Conservation (phyloP, 257 asterid genomes). For the Nicotiana noctiflora region DNA sequence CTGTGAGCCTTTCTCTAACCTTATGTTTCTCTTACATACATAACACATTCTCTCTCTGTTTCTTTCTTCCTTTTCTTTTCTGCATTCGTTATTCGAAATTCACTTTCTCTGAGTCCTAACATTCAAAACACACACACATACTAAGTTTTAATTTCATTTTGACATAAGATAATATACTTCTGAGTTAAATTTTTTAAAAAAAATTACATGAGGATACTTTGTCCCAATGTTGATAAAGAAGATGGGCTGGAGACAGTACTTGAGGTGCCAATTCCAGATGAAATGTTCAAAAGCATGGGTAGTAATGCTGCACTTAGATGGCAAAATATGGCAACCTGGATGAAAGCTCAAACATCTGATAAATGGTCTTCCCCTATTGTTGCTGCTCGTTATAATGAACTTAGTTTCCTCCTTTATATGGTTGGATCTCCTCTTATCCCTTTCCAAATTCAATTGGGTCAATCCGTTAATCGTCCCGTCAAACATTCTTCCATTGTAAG, state of each 20-base stretch:
- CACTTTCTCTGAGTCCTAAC: not conserved
- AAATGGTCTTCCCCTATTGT: slow-evolving; percentile 81
- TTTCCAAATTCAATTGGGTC: slow-evolving; percentile 56
- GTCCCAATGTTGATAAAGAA: slow-evolving; percentile 80
- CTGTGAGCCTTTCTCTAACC: slow-evolving; percentile 6
- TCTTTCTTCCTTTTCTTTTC: not conserved
- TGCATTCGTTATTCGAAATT: not conserved
- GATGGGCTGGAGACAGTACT: slow-evolving; percentile 77
- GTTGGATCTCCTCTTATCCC: slow-evolving; percentile 79
- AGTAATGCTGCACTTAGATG: slow-evolving; percentile 63
- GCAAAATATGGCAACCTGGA: slow-evolving; percentile 94
- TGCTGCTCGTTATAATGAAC: slow-evolving; percentile 69
- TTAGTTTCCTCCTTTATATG: slow-evolving; percentile 65
- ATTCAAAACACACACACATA: not conserved
- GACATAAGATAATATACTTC: not conserved
- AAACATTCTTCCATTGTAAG: slow-evolving; percentile 76
- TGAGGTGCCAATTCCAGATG: slow-evolving; percentile 93
- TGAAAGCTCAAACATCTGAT: slow-evolving; percentile 81
- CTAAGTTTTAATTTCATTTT: not conserved
- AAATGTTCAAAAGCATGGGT: slow-evolving; percentile 71
- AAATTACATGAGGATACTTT: slow-evolving; percentile 60
- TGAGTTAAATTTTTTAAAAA: slow-evolving; percentile 13
- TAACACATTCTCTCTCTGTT: not conserved
- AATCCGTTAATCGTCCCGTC: slow-evolving; percentile 46
- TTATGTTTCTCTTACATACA: not conserved